Evolutionary conservation across 108 stramenopile species (phyloP).

Genomic region (Stephanodiscus triporus): DNA sequence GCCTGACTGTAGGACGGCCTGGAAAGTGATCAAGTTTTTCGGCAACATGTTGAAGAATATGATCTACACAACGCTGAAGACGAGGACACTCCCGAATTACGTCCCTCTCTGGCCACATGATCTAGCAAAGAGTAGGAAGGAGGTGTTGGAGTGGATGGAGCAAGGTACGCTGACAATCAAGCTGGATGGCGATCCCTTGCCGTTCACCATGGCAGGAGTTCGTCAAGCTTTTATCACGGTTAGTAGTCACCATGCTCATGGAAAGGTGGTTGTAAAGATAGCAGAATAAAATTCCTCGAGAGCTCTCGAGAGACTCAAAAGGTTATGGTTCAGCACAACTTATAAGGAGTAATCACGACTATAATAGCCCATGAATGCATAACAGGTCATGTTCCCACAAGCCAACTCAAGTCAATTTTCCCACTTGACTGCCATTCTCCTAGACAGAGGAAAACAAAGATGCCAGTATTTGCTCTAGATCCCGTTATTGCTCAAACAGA

Average conservation of each 20-base stretch:
- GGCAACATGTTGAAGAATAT: slow-evolving; percentile 1
- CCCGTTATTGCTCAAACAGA: not conserved
- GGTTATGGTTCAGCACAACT: not conserved
- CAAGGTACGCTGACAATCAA: slow-evolving; percentile 5
- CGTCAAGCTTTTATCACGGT: slow-evolving; percentile 27
- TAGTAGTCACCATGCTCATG: slow-evolving; percentile 21
- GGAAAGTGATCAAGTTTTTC: slow-evolving; percentile 17
- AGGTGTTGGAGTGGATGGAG: slow-evolving; percentile 23
- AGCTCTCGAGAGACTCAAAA: not conserved
- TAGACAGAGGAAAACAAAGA: not conserved
- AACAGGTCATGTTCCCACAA: not conserved
- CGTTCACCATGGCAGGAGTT: slow-evolving; percentile 27
- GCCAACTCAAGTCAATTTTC: not conserved
- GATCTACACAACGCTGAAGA: slow-evolving; percentile 12
- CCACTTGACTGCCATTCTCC: not conserved
- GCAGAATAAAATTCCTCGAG: not conserved
- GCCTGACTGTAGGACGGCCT: slow-evolving; percentile 6
- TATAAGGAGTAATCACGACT: not conserved
- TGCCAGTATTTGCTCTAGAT: not conserved
- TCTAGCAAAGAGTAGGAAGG: slow-evolving; percentile 4
- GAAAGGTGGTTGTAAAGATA: slow-evolving; percentile 35
- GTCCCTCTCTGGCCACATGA: slow-evolving; percentile 4
- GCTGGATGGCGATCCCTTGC: slow-evolving; percentile 21
- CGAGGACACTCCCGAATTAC: slow-evolving; percentile 15
- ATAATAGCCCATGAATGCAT: not conserved